Conservation (phyloP, 257 asterid species). For the Ajuga chamaepitys region DNA sequence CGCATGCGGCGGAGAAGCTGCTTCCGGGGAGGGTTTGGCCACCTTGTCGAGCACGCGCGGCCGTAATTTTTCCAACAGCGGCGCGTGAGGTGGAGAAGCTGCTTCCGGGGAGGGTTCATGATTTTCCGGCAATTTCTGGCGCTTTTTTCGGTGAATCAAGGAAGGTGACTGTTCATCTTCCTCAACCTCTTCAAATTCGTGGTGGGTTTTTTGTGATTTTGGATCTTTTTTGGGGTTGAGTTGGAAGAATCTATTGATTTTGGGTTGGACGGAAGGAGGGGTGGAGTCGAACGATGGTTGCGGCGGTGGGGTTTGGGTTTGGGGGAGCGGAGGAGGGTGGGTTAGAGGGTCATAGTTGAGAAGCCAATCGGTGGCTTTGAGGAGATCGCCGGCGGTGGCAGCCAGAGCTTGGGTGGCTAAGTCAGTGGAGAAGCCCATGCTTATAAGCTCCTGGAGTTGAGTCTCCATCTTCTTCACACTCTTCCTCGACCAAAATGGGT, state of each 20-base stretch:
- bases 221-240: slow-evolving; percentile 20
- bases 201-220: not conserved
- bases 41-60: slow-evolving; percentile 68
- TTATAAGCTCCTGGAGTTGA: slow-evolving; percentile 37
- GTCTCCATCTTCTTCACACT: slow-evolving; percentile 17
- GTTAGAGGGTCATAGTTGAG: slow-evolving; percentile 35
- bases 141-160: slow-evolving; percentile 24
- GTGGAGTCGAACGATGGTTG: slow-evolving; percentile 14
- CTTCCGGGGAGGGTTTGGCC: slow-evolving; percentile 12
- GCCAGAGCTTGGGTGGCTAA: slow-evolving; percentile 53
- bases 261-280: slow-evolving; percentile 48
- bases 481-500: not conserved
- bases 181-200: not conserved
- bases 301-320: slow-evolving; percentile 12
- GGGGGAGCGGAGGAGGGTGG: not conserved
- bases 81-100: slow-evolving; percentile 33
- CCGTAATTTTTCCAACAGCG: slow-evolving; percentile 70
- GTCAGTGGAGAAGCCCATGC: slow-evolving; percentile 69
- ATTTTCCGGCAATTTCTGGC: slow-evolving; percentile 21
- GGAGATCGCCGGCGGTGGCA: slow-evolving; percentile 45
- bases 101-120: not conserved
- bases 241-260: slow-evolving; percentile 58
- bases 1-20: slow-evolving; percentile 26
- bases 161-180: slow-evolving; percentile 8
- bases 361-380: slow-evolving; percentile 70